Evolutionary conservation across 495 filamentous ascomycete species (phyloP), one percentile per base, ranked within the genome.

Genomic region (Cenococcum geophilum): DNA sequence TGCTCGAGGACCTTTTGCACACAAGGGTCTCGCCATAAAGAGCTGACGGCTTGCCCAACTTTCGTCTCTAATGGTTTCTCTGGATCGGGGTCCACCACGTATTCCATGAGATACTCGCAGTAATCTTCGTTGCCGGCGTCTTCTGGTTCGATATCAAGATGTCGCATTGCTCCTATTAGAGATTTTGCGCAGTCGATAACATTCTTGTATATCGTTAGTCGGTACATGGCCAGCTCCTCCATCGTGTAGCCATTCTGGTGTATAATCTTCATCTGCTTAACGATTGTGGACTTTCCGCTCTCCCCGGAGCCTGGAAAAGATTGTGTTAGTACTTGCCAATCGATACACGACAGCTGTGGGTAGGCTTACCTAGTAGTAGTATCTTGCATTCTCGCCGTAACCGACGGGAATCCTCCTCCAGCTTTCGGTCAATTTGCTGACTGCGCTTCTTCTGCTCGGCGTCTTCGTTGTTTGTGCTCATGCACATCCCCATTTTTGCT

Each of bases 241-340:
- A 86, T 81, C 1, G 89, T 88, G 73, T 97, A 98, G 59, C 93
- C 93, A 76, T 95, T 95, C 69, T 97, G 88, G 70, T 97, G 93
- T 66, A 97, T 97, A 70, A 98, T 97, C 76, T 98, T 98, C 93
- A 97, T 98, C 80, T 97, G 93, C 74, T 97, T 97, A 63, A 98
- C 93, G 65, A 97, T 97, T 4, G 93, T 98, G 52, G 93, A 97
- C 76, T 98, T 98, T 53, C 93, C 93, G 75, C 92, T 97, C 80
- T 98, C 93, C 60, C 93, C 93, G 59, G 93, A 97, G 42, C 93
- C 93, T 98, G 70, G n/a, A 53, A 23, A 27, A 52, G 42, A 58
- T 65, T 40, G 64, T 61, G 60, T 66, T 61, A 60, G 66, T 37
- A 35, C 51, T n/a, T 65, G 25, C 16, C 27, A 42, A 3, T 34